Base-by-base conservation (phyloP, 2,329 filamentous ascomycete genomes). In the Cordyceps sp. region DNA sequence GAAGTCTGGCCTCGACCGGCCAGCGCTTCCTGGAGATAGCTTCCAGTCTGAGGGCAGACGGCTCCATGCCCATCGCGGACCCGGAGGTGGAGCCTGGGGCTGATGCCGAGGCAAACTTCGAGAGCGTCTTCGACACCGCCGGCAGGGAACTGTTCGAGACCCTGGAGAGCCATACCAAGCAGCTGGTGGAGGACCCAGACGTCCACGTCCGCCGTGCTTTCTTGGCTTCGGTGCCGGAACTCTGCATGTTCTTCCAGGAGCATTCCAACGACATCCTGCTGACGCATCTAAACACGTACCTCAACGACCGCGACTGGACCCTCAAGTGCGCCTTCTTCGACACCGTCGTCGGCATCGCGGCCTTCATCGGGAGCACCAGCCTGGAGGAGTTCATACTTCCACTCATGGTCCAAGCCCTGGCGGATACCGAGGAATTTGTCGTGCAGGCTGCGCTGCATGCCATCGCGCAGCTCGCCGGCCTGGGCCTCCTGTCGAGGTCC, bases 241-340 rank as follows among this genome's bases (percentile, higher is more conserved):
- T 98, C 2, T 98, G 90, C 49, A 74, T 94, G 42, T 96, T 98
- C 54, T 96, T 98, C 42, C 86, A 81, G 37, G 69, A 77, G n/a
- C 79, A 85, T 46, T 80, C 88, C 1, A 94, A 92, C 50, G 90
- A 98, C 48, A 83, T 98, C n/a, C 76, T 98, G 13, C 61, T 98
- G 16, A 93, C 85, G 21, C 90, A 98, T 56, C 62, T 98, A 19
- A 96, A 96, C 48, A 98, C 90, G 0, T 98, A 98, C 45, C 59
- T 98, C 8, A 98, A 98, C 42, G 90, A 96, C 45, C 74, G 79
- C 26, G 86, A 98, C 50, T 98, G 90, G 90, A 84, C 84, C 51
- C 60, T 98, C 21, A 94, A 93, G 52, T 94, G 85, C 45, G 85
- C 88, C 3, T 96, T 96, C 49, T 94, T 98, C 46, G 86, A 93